Evolutionary conservation across 257 asterid species (phyloP), one percentile per base, ranked within the genome.

Genomic region (Lavandula angustifolia): DNA sequence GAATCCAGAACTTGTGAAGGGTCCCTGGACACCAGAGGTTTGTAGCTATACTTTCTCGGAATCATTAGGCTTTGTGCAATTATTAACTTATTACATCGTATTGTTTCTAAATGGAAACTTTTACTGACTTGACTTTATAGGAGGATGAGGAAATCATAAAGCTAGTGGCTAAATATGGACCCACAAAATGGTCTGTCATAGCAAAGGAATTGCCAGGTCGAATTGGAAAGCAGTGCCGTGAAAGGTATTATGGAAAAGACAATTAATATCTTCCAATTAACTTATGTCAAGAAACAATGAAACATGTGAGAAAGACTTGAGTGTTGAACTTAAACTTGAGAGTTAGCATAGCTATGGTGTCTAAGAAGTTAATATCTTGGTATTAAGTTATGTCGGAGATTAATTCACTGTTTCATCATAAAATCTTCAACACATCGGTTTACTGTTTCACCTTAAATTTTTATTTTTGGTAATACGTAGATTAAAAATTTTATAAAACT

Each of bases 201-300:
- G 95, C 99, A 54, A 86, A 85, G 75, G 83, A 95, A 37, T 85
- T 94, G 76, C 88, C 95, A 42, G 99, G 99, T 76, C 95, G 99
- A 77, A 94, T 94, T 33, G 99, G 99, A 78, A 94, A 94, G 80
- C 99, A 94, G 76, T 94, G 99, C 75, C 99, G 99, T 55, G 99
- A 94, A 79, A 94, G 99, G 99, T 94, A 79, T 70, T 32, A 57
- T 65, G n/a, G 9, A 18, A 64, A 47, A 44, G 62, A 38, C 52
- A 44, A 37, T 48, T 65, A 47, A 42, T 47, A 65, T 29, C 9
- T 42, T 31, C 31, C 50, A 13, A 3, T 18, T 53, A 53, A 54
- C 35, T 50, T 37, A 43, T 52, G 56, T 41, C 55, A 44, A 50
- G 54, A 62, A 62, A 44, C 59, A 12, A 44, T 44, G 54, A 62